phyloP scores from a whole-genome alignment of 495 filamentous ascomycete genomes.

The Aspergillus sparsus region DNA sequence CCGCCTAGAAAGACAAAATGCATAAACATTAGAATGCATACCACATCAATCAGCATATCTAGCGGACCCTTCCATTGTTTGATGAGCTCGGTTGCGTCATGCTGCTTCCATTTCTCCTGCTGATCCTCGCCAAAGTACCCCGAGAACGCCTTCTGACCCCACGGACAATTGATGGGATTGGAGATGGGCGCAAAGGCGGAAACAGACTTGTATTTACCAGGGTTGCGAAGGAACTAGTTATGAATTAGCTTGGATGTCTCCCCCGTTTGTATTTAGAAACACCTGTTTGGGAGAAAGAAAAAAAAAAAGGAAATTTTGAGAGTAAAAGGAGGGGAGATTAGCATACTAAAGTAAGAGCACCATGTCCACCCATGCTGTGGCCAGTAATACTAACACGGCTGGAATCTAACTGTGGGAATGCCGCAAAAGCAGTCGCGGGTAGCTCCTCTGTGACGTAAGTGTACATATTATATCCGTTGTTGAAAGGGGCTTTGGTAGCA shows the following conservation, averaged over 20 bases:
- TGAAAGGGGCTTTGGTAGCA: slow-evolving; percentile 75
- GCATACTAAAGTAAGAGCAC: slow-evolving; percentile 77
- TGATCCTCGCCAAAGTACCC: slow-evolving; percentile 83
- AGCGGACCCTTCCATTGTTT: slow-evolving; percentile 70
- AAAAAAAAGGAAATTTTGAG: not conserved
- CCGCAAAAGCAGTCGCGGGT: slow-evolving; percentile 68
- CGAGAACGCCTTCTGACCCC: slow-evolving; percentile 92
- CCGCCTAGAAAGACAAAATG: too few species aligned
- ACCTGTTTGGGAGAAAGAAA: slow-evolving; percentile 9
- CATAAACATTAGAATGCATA: slow-evolving; percentile 26
- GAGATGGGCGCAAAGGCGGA: slow-evolving; percentile 90
- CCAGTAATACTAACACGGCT: slow-evolving; percentile 77
- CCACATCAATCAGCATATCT: slow-evolving; percentile 80
- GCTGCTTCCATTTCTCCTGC: slow-evolving; percentile 73
- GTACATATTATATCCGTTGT: slow-evolving; percentile 84
- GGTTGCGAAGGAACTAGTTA: slow-evolving; percentile 76
- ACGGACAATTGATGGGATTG: slow-evolving; percentile 82
- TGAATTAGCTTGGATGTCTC: slow-evolving; percentile 4
- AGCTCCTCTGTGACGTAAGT: slow-evolving; percentile 83
- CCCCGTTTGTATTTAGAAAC: not conserved
- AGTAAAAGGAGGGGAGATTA: not conserved
- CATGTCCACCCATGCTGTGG: slow-evolving; percentile 96
- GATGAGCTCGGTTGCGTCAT: slow-evolving; percentile 92
- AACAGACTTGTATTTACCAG: slow-evolving; percentile 82
- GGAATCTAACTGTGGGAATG: slow-evolving; percentile 66